These are phyloP conservation scores for Russula sp. DNA, from an alignment of 768 basidiomycete genomes.

Conservation along the genomic window DNA sequence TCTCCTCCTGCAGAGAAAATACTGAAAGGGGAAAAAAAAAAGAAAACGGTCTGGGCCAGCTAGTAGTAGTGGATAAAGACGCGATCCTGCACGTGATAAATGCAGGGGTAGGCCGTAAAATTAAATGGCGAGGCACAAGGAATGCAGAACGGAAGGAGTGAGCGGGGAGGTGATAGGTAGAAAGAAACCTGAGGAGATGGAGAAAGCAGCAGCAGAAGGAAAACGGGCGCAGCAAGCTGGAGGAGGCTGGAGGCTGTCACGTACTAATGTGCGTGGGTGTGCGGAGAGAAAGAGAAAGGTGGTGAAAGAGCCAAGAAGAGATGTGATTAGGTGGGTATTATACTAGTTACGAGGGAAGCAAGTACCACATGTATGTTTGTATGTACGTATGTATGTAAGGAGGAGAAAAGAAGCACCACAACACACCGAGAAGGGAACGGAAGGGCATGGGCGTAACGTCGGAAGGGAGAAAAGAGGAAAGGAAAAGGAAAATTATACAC, in stretches of 20 bases:
- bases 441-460: neutral
- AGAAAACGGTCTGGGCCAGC: neutral
- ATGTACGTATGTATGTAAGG: neutral
- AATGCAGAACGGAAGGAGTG: too few species aligned
- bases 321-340: slow-evolving; percentile 23
- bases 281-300: neutral
- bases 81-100: neutral
- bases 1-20: neutral
- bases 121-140: too few species aligned
- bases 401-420: slow-evolving; percentile 13
- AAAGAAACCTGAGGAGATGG: neutral
- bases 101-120: neutral
- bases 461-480: neutral
- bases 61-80: slow-evolving; percentile 6
- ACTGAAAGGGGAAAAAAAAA: too few species aligned
- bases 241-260: neutral
- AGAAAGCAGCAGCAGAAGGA: too few species aligned
- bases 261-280: neutral
- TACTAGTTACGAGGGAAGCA: slow-evolving; percentile 9
- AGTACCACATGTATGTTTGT: slow-evolving; percentile 2
- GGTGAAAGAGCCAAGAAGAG: neutral
- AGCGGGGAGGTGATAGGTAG: neutral
- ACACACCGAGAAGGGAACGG: neutral
- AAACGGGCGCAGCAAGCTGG: neutral
- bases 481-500: slow-evolving; percentile 5